Evolutionary conservation across 129 eudicot genomes (phyloP).

Genomic region (Sambucus nigra): DNA sequence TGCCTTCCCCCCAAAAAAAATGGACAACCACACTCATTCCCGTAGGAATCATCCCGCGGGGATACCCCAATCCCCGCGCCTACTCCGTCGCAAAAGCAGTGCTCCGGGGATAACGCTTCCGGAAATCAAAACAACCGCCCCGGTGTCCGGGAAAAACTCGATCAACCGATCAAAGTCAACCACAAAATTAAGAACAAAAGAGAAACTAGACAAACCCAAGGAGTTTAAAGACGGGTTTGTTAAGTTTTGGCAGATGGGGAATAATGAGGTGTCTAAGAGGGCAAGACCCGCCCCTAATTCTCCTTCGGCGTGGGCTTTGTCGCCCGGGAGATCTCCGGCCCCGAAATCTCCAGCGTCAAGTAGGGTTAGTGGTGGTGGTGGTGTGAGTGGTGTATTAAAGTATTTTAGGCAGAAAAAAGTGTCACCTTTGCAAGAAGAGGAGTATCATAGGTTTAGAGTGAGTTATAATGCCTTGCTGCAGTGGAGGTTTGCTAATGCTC

Average conservation of each 20-base stretch:
- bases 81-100: slow-evolving; percentile 21
- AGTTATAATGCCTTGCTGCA: slow-evolving; percentile 55
- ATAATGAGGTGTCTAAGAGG: slow-evolving; percentile 14
- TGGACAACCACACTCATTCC: not conserved
- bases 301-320: slow-evolving; percentile 80
- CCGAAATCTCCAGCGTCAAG: slow-evolving; percentile 27
- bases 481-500: slow-evolving; percentile 87
- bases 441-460: slow-evolving; percentile 24
- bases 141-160: not conserved
- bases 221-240: slow-evolving; percentile 12
- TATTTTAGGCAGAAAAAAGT: slow-evolving; percentile 56
- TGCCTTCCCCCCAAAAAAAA: not conserved
- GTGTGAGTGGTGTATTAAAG: slow-evolving; percentile 56
- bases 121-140: not conserved
- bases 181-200: slow-evolving; percentile 12
- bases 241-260: slow-evolving; percentile 16
- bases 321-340: slow-evolving; percentile 38
- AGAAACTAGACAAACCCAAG: slow-evolving; percentile 9
- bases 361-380: slow-evolving; percentile 23
- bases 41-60: slow-evolving; percentile 9
- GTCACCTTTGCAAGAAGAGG: slow-evolving; percentile 27
- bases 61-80: slow-evolving; percentile 10
- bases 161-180: slow-evolving; percentile 11
- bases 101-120: slow-evolving; percentile 4
- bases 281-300: slow-evolving; percentile 36